These are phyloP conservation scores for Cenchrus fungigraminus DNA, from an alignment of 176 grass and related monocot genomes.

Conservation along the genomic window DNA sequence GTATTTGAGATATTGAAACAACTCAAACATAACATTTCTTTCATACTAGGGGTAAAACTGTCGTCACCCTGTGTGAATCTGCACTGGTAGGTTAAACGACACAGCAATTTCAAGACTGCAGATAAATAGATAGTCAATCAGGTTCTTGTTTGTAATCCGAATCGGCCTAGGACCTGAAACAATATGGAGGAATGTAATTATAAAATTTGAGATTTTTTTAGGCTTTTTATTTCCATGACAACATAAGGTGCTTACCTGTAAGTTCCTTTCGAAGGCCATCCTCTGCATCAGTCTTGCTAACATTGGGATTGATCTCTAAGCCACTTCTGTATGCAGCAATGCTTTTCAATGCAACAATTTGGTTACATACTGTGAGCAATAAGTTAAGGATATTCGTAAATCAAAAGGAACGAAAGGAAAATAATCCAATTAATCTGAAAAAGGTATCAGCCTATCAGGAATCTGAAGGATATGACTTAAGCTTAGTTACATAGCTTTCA, in stretches of 20 bases:
- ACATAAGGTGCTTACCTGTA: conserved; percentile 51
- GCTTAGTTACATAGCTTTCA: conserved; percentile 64
- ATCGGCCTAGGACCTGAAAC: conserved; percentile 80
- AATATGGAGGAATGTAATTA: conserved; percentile 17
- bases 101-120: conserved; percentile 74
- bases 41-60: conserved; percentile 29
- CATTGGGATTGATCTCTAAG: conserved; percentile 76
- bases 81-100: conserved; percentile 68
- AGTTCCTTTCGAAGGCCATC: conserved; percentile 76
- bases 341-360: conserved; percentile 92
- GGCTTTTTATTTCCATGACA: background rate
- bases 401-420: conserved; percentile 24
- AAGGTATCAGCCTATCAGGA: background rate
- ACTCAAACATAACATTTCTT: conserved; percentile 24
- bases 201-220: conserved; percentile 24
- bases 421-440: background rate
- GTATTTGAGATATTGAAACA: conserved; percentile 34
- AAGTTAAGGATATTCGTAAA: conserved; percentile 56
- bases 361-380: conserved; percentile 57
- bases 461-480: conserved; percentile 94
- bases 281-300: conserved; percentile 80
- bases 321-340: conserved; percentile 94
- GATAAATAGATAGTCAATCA: conserved; percentile 94
- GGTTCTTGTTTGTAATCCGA: conserved; percentile 82
- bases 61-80: conserved; percentile 95